Conservation (phyloP, 768 basidiomycete genomes). For the Leccinum sublutescens region DNA sequence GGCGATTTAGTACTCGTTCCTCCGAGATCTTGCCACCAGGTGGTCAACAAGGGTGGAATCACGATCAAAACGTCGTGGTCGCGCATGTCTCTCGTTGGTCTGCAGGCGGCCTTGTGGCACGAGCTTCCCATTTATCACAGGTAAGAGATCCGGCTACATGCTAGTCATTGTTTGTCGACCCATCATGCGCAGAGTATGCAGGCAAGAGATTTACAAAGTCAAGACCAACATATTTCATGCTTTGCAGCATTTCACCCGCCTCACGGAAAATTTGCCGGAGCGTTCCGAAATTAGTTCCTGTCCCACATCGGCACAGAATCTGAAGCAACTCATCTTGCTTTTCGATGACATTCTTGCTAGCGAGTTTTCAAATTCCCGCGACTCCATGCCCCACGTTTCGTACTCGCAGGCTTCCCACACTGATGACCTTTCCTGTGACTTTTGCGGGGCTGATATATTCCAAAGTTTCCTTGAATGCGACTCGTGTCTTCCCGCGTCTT, state of each 20-base stretch:
- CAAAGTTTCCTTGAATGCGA: slow-evolving; percentile 77
- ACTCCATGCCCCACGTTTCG: slow-evolving; percentile 31
- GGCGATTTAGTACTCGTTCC: slow-evolving; percentile 84
- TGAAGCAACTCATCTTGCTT: slow-evolving; percentile 41
- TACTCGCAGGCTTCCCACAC: slow-evolving; percentile 16
- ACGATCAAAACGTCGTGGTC: slow-evolving; percentile 88
- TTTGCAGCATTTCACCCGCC: slow-evolving; percentile 37
- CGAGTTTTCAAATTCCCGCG: slow-evolving; percentile 41
- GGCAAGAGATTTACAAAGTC: slow-evolving; percentile 72
- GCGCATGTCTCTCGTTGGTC: slow-evolving; percentile 68
- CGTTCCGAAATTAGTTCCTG: not conserved
- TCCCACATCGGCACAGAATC: slow-evolving; percentile 12
- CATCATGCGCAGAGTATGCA: slow-evolving; percentile 59
- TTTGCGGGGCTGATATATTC: slow-evolving; percentile 80
- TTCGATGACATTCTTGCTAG: slow-evolving; percentile 50
- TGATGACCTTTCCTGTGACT: slow-evolving; percentile 59
- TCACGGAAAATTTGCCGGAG: slow-evolving; percentile 9
- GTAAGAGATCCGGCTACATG: slow-evolving; percentile 36
- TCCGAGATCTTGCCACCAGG: slow-evolving; percentile 79
- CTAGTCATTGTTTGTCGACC: not conserved
- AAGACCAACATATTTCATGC: slow-evolving; percentile 63
- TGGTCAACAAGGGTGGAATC: slow-evolving; percentile 76
- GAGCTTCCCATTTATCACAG: slow-evolving; percentile 81
- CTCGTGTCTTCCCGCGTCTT: slow-evolving; percentile 37
- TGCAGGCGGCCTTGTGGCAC: slow-evolving; percentile 59